Evolutionary conservation across 768 basidiomycete species (phyloP).

Genomic region (Solioccasus polychromus): DNA sequence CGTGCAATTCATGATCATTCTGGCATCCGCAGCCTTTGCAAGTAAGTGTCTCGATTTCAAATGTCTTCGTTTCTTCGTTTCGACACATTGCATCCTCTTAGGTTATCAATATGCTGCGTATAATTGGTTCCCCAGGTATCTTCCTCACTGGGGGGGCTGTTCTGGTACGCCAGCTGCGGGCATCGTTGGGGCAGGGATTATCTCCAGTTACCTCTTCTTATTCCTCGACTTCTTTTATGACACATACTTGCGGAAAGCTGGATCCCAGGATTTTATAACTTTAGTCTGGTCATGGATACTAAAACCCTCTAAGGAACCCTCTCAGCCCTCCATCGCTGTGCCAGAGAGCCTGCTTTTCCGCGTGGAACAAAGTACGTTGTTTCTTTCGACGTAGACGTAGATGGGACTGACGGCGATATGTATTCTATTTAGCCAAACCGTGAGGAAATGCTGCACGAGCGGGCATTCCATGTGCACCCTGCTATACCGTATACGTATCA

Average conservation of each 20-base stretch:
- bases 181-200: slow-evolving; percentile 5
- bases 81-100: background rate
- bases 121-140: slow-evolving; percentile 15
- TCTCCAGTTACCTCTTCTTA: slow-evolving; percentile 23
- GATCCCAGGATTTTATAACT: background rate
- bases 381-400: no score
- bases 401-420: no score
- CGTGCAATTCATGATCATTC: slow-evolving; percentile 19
- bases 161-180: slow-evolving; percentile 13
- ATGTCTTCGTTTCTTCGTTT: background rate
- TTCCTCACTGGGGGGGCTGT: slow-evolving; percentile 20
- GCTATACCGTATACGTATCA: no score
- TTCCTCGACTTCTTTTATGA: no score
- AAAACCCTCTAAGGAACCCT: no score
- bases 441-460: no score
- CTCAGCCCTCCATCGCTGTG: no score
- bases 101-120: slow-evolving; percentile 20
- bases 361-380: no score
- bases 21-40: slow-evolving; percentile 6
- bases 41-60: slow-evolving; percentile 11
- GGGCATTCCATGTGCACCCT: no score
- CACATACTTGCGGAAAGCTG: slow-evolving; percentile 11
- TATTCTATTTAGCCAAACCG: no score
- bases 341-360: no score
- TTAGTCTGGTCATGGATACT: no score